phyloP scores from a whole-genome alignment of 202 grass and related monocot species.

The Alloteropsis angusta region DNA sequence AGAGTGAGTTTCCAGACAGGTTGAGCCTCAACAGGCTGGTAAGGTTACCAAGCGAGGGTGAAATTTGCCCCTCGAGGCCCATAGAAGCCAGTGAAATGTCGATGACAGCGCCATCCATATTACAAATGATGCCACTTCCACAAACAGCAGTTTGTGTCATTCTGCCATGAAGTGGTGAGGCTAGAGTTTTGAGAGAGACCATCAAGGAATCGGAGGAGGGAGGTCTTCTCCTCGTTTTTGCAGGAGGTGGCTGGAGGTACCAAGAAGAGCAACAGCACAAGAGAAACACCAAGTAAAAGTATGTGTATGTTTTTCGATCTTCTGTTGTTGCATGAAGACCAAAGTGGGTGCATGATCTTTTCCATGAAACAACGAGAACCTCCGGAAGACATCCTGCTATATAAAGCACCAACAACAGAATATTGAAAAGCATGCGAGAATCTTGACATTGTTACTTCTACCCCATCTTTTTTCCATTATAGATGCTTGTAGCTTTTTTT shows the following conservation, averaged over 20 bases:
- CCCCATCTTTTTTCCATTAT: background rate
- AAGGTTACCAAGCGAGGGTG: conserved; percentile 36
- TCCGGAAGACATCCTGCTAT: background rate
- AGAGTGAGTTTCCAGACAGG: conserved; percentile 37
- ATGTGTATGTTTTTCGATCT: background rate
- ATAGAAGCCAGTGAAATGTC: conserved; percentile 31
- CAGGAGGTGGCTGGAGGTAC: background rate
- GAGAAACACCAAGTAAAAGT: background rate
- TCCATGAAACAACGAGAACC: background rate
- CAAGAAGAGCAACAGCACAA: background rate
- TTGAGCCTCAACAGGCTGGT: conserved; percentile 28
- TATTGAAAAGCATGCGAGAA: background rate
- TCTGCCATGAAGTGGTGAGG: background rate
- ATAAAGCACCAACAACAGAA: background rate
- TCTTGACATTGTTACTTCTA: background rate
- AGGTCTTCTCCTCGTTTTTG: background rate
- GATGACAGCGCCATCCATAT: background rate
- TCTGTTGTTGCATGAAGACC: background rate
- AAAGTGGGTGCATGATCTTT: conserved; percentile 21
- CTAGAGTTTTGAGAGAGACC: background rate
- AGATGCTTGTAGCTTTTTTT: background rate
- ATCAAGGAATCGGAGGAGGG: background rate
- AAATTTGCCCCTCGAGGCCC: conserved; percentile 36
- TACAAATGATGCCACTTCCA: conserved; percentile 24
- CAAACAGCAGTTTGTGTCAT: background rate